Evolutionary conservation across 768 basidiomycete genomes (phyloP), one percentile per base, ranked within the genome.

Genomic region (Leucocoprinus leucothites): DNA sequence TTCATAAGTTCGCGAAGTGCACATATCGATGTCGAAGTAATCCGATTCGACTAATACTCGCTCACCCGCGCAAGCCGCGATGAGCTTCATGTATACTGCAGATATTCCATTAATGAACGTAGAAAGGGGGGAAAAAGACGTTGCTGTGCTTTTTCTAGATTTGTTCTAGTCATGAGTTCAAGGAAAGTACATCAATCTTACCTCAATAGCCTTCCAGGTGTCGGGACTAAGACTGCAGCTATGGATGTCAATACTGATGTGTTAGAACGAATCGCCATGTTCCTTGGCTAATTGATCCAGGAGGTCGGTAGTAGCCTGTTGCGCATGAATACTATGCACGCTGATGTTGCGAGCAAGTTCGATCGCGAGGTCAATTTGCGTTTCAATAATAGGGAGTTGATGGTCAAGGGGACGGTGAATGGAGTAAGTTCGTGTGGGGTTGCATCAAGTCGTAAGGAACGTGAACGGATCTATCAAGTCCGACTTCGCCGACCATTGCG

Each of bases 401-500:
- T 98, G 96, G 22, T 79, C 74, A 52, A 95, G 69, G 3, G 88
- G 21, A 90, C 82, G 41, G 79, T 78, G 71, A 98, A 95, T 1
- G 85, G 83, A 2, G 94, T 89, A 28, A 94, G 71, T 50, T 76
- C 69, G 43, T 82, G 82, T 2, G 77, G 73, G 13, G 69, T 71
- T 14, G 77, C 73, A 14, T 71, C 71, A 22, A 80, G 51, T 82
- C 73, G 58, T 79, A 77, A 0, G 92, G 87, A 21, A 96, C 76
- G 24, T 90, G 84, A 61, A 89, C 89, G 13, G 77, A 74, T 22
- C 89, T 82, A 70, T 98, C 96, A 34, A 98, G 70, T 1, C 96
- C 96, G 6, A 98, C 87, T 71, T 98, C 96, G 36, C 96, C 96
- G 1, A 98, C 73, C 84, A 97, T 89, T 9, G 91, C 86, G 36